Evolutionary conservation across 495 filamentous ascomycete genomes (phyloP).

Genomic region (Achaetomiella virescens): DNA sequence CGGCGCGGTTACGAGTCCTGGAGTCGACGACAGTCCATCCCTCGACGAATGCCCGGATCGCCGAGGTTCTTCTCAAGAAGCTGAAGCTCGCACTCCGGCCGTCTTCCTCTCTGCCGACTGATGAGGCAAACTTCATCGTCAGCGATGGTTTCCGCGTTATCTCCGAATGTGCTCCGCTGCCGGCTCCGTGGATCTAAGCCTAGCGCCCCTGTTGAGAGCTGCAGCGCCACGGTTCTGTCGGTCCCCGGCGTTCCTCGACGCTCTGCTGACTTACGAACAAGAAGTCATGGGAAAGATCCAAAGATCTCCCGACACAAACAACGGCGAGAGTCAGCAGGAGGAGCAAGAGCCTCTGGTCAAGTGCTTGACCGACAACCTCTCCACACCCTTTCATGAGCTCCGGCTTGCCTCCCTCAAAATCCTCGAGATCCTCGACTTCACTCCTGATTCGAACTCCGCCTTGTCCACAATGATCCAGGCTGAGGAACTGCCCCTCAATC

Average conservation of each 20-base stretch:
- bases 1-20: conserved; percentile 45
- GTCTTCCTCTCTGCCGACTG: conserved; percentile 46
- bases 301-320: conserved; percentile 22
- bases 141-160: conserved; percentile 52
- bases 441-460: conserved; percentile 34
- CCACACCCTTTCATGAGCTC: conserved; percentile 62
- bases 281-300: conserved; percentile 36
- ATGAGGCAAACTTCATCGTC: conserved; percentile 53
- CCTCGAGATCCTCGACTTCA: conserved; percentile 44
- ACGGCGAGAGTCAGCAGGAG: conserved; percentile 36
- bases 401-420: conserved; percentile 65
- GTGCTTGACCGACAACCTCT: conserved; percentile 63
- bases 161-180: conserved; percentile 44
- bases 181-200: conserved; percentile 44
- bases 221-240: conserved; percentile 57
- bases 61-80: conserved; percentile 50
- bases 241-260: conserved; percentile 61
- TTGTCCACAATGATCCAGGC: conserved; percentile 57
- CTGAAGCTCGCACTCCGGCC: conserved; percentile 52
- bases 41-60: conserved; percentile 48
- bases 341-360: conserved; percentile 51
- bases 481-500: conserved; percentile 67
- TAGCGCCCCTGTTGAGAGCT: conserved; percentile 53
- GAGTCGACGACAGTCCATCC: conserved; percentile 45
- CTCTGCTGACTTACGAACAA: conserved; percentile 53